These are phyloP conservation scores for Tuber aestivum DNA, from an alignment of 495 filamentous ascomycete species.

Conservation along the genomic window DNA sequence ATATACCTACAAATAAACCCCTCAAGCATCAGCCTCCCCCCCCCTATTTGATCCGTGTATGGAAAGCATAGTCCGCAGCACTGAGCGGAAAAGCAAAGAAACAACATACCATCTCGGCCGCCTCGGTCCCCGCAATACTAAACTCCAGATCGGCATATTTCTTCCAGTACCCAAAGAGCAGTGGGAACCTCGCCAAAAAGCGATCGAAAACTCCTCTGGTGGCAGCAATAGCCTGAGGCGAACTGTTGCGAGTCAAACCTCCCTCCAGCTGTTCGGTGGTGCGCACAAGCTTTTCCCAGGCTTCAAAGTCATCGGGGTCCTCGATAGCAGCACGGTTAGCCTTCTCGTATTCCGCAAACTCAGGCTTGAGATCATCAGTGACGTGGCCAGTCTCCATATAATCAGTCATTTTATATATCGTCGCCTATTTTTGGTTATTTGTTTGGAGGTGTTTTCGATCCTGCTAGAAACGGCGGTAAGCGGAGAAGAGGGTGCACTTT, in stretches of 20 bases:
- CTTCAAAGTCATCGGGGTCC: constrained; percentile 86
- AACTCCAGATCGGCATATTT: constrained; percentile 99
- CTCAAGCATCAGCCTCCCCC: not conserved
- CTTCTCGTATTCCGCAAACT: constrained; percentile 42
- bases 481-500: not conserved
- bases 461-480: not conserved
- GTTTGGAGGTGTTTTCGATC: not conserved
- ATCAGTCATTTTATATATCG: constrained; percentile 36
- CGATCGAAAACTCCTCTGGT: constrained; percentile 81
- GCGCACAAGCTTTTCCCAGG: constrained; percentile 88
- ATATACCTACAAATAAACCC: constrained; percentile 60
- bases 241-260: constrained; percentile 92
- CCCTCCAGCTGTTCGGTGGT: constrained; percentile 80
- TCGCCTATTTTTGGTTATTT: not conserved
- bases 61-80: not conserved
- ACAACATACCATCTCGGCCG: constrained; percentile 82
- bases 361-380: constrained; percentile 40
- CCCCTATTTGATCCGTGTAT: constrained; percentile 8
- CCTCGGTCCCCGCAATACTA: constrained; percentile 90
- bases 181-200: constrained; percentile 89
- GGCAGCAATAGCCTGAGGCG: constrained; percentile 81
- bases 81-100: constrained; percentile 8
- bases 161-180: constrained; percentile 98
- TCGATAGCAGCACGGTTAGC: constrained; percentile 48
- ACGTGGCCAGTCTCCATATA: constrained; percentile 30